Conservation (phyloP, 23 red algal genomes). For the Gracilariopsis chorda region DNA sequence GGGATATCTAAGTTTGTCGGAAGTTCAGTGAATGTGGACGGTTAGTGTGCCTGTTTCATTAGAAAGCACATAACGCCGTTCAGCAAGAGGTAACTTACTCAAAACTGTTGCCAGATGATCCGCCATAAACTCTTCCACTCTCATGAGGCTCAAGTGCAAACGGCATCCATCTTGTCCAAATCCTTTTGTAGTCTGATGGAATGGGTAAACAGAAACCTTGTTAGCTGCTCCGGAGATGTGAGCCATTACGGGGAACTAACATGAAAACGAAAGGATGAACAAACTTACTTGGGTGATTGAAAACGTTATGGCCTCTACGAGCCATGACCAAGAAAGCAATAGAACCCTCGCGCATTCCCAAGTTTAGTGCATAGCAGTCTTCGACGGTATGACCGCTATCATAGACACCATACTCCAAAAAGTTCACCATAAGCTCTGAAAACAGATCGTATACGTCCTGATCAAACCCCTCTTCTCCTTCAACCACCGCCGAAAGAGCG, state of each 20-base stretch:
- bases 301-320: slow-evolving; percentile 70
- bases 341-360: slow-evolving; percentile 65
- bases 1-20: slow-evolving; percentile 43
- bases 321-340: slow-evolving; percentile 60
- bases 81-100: slow-evolving; percentile 26
- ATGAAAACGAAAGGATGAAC: no score
- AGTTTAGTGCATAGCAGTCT: slow-evolving; percentile 63
- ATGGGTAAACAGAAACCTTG: no score
- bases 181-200: slow-evolving; percentile 46
- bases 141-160: slow-evolving; percentile 52
- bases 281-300: slow-evolving; percentile 67
- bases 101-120: slow-evolving; percentile 60
- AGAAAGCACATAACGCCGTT: no score
- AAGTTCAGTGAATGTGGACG: no score
- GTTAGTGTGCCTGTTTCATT: no score
- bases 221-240: no score
- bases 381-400: slow-evolving; percentile 75
- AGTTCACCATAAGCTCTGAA: slow-evolving; percentile 66
- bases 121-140: slow-evolving; percentile 58
- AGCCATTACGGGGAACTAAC: no score
- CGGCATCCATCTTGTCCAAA: slow-evolving; percentile 57
- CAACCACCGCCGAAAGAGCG: slow-evolving; percentile 36
- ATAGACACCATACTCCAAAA: slow-evolving; percentile 56
- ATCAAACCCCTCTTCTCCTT: slow-evolving; percentile 67
- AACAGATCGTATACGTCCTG: slow-evolving; percentile 36